Evolutionary conservation across 192 early-diverging fungal genomes (phyloP).

Genomic region (Coemansia sp.): DNA sequence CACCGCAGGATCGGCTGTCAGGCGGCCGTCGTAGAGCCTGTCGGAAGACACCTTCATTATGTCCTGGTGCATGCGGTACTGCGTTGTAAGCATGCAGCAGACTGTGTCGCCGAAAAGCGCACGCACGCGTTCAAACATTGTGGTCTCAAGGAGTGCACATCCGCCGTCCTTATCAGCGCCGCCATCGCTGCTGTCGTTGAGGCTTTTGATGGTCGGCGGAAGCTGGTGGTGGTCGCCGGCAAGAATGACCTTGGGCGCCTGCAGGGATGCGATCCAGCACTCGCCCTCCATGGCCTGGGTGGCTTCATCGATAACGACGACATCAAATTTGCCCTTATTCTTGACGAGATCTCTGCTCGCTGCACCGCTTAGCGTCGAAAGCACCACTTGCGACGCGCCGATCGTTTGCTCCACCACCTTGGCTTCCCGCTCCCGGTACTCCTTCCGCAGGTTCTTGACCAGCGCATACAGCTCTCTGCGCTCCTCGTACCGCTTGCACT

Average conservation of each 20-base stretch:
- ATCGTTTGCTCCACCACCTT: conserved; percentile 63
- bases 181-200: neutral
- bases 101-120: conserved; percentile 57
- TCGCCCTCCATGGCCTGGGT: conserved; percentile 83
- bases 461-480: conserved; percentile 62
- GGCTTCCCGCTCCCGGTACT: conserved; percentile 68
- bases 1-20: conserved; percentile 68
- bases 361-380: conserved; percentile 77
- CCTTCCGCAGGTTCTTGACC: conserved; percentile 67
- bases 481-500: conserved; percentile 65
- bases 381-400: conserved; percentile 62
- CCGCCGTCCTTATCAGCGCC: neutral
- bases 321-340: conserved; percentile 68
- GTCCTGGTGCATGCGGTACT: conserved; percentile 85
- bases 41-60: conserved; percentile 77
- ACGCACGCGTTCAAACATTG: conserved; percentile 81
- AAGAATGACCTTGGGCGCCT: conserved; percentile 69
- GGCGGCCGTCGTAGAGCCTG: conserved; percentile 66
- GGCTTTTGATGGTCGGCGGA: conserved; percentile 80
- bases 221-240: conserved; percentile 91
- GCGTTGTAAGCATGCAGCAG: conserved; percentile 71
- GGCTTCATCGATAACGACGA: conserved; percentile 87
- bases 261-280: conserved; percentile 85
- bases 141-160: conserved; percentile 38
- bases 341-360: conserved; percentile 35